These are phyloP conservation scores for Trypanosoma melophagium DNA, from an alignment of 208 protist genomes.

Conservation along the genomic window DNA sequence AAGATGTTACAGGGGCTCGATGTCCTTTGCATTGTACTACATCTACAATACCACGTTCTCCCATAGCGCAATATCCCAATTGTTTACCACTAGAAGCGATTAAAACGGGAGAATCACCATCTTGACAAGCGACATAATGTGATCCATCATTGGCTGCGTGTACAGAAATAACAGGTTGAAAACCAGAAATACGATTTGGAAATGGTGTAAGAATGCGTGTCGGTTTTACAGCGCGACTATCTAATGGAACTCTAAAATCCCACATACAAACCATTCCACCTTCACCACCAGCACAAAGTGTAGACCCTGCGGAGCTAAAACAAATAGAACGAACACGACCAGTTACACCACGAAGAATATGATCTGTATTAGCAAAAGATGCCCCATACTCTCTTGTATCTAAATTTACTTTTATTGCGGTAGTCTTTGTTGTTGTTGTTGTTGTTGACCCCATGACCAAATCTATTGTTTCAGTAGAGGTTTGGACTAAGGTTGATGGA, in stretches of 20 bases:
- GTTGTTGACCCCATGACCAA: background rate
- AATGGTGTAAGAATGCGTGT: conserved; percentile 80
- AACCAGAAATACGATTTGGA: conserved; percentile 74
- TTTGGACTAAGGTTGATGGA: background rate
- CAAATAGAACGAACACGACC: conserved; percentile 59
- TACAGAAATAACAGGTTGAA: conserved; percentile 71
- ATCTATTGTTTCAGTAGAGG: too few relatives aligned
- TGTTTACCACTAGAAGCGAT: conserved; percentile 52
- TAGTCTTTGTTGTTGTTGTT: background rate
- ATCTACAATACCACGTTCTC: conserved; percentile 69
- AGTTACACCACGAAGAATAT: conserved; percentile 49
- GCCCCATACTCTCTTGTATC: background rate
- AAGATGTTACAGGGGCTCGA: conserved; percentile 63
- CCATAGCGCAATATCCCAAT: conserved; percentile 71
- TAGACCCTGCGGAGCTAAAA: conserved; percentile 45
- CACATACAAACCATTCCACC: conserved; percentile 80
- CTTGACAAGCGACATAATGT: conserved; percentile 78
- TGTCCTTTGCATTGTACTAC: conserved; percentile 77
- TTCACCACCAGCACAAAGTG: conserved; percentile 65
- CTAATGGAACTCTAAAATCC: conserved; percentile 54
- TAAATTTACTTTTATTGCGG: background rate
- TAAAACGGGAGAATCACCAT: conserved; percentile 68
- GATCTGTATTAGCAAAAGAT: conserved; percentile 11
- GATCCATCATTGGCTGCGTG: conserved; percentile 41
- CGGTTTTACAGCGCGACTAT: conserved; percentile 40